phyloP scores from a whole-genome alignment of 73 alveolate species.

The Paramecium pentaurelia region DNA sequence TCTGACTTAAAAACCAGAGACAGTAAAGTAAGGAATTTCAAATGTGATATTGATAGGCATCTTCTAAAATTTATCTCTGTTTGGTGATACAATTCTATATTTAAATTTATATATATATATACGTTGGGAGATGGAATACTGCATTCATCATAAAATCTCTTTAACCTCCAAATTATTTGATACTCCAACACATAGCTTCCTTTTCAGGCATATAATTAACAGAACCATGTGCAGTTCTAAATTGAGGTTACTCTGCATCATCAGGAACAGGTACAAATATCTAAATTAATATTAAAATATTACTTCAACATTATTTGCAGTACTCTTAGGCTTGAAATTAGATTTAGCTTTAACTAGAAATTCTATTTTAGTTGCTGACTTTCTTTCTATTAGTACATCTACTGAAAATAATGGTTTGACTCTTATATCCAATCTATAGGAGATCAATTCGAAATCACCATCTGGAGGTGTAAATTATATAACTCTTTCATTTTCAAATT shows the following conservation, averaged over 20 bases:
- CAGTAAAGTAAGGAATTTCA: constrained; percentile 98
- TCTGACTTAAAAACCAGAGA: constrained; percentile 92
- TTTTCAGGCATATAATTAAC: constrained; percentile 90
- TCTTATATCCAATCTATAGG: constrained; percentile 88
- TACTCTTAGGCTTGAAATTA: constrained; percentile 88
- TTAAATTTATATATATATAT: neutral
- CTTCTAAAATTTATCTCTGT: constrained; percentile 76
- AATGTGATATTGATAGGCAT: constrained; percentile 92
- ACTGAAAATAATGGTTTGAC: constrained; percentile 53
- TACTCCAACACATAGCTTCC: constrained; percentile 95
- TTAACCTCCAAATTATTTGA: constrained; percentile 97
- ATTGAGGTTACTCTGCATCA: constrained; percentile 92
- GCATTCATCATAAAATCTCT: constrained; percentile 96
- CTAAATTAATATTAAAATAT: neutral
- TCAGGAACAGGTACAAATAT: constrained; percentile 96
- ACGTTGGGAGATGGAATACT: constrained; percentile 94
- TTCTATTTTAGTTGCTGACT: constrained; percentile 73
- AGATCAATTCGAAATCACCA: constrained; percentile 96
- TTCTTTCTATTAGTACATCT: constrained; percentile 49
- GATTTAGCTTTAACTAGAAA: constrained; percentile 92
- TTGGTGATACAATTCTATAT: constrained; percentile 55
- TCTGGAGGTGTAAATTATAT: constrained; percentile 98
- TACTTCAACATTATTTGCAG: constrained; percentile 95
- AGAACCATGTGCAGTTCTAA: constrained; percentile 93
- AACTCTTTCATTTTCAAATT: constrained; percentile 95